Conservation (phyloP, 345 rosid species). For the Ceriops tagal region DNA sequence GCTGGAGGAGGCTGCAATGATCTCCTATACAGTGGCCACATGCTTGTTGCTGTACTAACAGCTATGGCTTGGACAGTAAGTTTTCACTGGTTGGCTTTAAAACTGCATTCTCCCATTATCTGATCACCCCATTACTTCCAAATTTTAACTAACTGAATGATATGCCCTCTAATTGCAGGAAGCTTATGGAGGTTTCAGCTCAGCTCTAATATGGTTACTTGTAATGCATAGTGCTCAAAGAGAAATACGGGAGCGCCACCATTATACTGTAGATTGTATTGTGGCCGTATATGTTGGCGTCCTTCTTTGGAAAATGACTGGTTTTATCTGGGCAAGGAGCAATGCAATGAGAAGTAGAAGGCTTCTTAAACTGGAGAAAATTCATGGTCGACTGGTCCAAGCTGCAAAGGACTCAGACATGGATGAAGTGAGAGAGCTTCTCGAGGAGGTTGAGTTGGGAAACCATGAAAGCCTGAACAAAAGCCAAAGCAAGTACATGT, state of each 20-base stretch:
- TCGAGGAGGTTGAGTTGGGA: constrained; percentile 56
- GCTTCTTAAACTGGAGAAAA: constrained; percentile 54
- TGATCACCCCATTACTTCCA: constrained; percentile 3
- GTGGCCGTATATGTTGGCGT: constrained; percentile 87
- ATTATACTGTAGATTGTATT: constrained; percentile 79
- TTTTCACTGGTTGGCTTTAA: neutral
- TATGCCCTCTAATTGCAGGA: constrained; percentile 49
- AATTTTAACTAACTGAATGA: neutral
- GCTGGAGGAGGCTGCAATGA: constrained; percentile 99
- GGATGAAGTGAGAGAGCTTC: constrained; percentile 77
- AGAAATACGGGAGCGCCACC: constrained; percentile 85
- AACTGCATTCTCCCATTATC: neutral
- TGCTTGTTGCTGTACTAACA: constrained; percentile 89
- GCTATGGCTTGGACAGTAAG: constrained; percentile 99
- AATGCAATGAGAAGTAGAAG: constrained; percentile 29
- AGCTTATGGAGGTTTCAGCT: constrained; percentile 85
- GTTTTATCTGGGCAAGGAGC: constrained; percentile 65
- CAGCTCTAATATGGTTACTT: constrained; percentile 75
- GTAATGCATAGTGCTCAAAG: constrained; percentile 84
- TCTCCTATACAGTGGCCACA: constrained; percentile 90
- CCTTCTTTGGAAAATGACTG: constrained; percentile 93
- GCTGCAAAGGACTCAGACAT: constrained; percentile 92
- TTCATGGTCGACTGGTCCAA: constrained; percentile 61
- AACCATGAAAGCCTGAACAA: constrained; percentile 37
- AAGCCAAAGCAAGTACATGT: constrained; percentile 42